Evolutionary conservation across 2,329 filamentous ascomycete species (phyloP), one percentile per base, ranked within the genome.

Genomic region (Fusarium brachygibbosum): DNA sequence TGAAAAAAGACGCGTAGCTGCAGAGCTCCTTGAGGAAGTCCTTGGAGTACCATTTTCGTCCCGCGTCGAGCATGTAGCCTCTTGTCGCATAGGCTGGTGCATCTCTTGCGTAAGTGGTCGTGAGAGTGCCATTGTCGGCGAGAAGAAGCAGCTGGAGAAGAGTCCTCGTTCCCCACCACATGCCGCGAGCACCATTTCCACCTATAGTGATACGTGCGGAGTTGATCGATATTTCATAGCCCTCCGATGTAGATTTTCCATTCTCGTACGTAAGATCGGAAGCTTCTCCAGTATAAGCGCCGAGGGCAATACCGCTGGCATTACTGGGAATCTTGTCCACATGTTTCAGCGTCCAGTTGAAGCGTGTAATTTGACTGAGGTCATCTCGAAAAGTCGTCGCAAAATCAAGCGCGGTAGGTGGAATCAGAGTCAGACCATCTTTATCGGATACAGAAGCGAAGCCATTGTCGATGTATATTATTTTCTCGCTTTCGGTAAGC

Each of bases 1-100:
- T 66, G 23, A 66, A 66, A 41, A 66, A 66, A 11, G 63, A 66
- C 3, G 63, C 61, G 4, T 66, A 66, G 10, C 63, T 66, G 42
- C 63, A 66, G 0, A 66, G 6, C 2, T 66, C 61, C 0, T 66
- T 61, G 6, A 66, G 54, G 7, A 66, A 66, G 5, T 45, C 48
- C 4, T 66, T 66, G 1, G 63, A 66, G 1, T 66, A 66, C 61
- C 63, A 66, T 17, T 66, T 66, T 31, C 63, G 25, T 4, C 63
- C 63, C 11, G 63, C 63, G 2, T 66, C 63, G 3, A 66, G 42
- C 63, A 61, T 66, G 0, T 66, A 66, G 5, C 61, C 63, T 54
- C 63, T 40, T 1, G 63, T 66, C 1, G 61, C 29, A 2, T 60
- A 66, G 6, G 63, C 61, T 3, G 63, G 63, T 3, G 54, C 61